Conservation (phyloP, 768 basidiomycete species). For the Mycena amicta region DNA sequence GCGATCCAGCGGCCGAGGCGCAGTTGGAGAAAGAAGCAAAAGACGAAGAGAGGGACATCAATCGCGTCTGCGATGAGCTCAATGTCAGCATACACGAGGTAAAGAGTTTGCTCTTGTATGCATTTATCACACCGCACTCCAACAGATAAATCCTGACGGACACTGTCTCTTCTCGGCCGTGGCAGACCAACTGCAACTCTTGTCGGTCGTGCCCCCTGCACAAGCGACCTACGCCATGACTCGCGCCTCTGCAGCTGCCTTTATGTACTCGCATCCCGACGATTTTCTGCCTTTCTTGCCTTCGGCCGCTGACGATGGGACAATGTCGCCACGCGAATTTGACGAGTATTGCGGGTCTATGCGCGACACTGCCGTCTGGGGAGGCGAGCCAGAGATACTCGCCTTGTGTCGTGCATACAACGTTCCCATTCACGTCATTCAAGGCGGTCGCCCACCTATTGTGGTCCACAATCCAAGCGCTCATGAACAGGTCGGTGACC, state of each 20-base stretch:
- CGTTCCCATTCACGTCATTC: slow-evolving; percentile 89
- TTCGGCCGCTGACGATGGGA: slow-evolving; percentile 70
- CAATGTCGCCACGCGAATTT: slow-evolving; percentile 69
- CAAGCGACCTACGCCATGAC: slow-evolving; percentile 62
- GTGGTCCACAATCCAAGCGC: slow-evolving; percentile 77
- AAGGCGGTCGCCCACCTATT: slow-evolving; percentile 76
- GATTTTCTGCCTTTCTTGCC: slow-evolving; percentile 95
- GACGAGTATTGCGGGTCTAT: slow-evolving; percentile 76
- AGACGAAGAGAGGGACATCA: slow-evolving; percentile 69
- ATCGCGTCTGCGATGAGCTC: slow-evolving; percentile 63
- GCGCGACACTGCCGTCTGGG: slow-evolving; percentile 88
- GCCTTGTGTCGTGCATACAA: slow-evolving; percentile 82
- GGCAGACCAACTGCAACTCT: slow-evolving; percentile 85
- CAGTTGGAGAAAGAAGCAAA: slow-evolving; percentile 63
- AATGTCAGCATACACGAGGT: slow-evolving; percentile 70
- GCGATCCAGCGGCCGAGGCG: slow-evolving; percentile 62
- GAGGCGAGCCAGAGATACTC: slow-evolving; percentile 95
- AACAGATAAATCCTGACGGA: slow-evolving; percentile 89
- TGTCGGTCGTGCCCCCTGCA: slow-evolving; percentile 61
- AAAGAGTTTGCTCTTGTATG: slow-evolving; percentile 4
- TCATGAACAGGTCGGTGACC: slow-evolving; percentile 29
- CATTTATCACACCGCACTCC: no score
- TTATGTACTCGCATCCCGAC: slow-evolving; percentile 80
- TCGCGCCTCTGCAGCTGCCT: slow-evolving; percentile 74
- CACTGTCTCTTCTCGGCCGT: slow-evolving; percentile 95